These are phyloP conservation scores for Lindgomyces ingoldianus DNA, from an alignment of 495 filamentous ascomycete genomes.

Conservation along the genomic window DNA sequence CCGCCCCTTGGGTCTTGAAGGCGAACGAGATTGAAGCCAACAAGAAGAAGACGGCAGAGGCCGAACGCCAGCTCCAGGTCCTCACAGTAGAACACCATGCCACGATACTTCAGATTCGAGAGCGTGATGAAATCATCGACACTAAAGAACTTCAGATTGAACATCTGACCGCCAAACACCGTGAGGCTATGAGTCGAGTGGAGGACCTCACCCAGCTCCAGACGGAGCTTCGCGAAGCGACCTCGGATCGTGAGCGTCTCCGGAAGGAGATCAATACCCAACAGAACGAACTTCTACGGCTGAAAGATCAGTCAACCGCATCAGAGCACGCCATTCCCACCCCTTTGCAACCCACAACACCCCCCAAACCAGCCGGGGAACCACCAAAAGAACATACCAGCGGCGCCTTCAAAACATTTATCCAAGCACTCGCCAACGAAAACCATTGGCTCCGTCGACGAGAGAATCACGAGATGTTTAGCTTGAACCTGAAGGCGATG, in stretches of 20 bases:
- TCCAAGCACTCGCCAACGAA: conserved; percentile 21
- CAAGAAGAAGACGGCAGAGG: conserved; percentile 74
- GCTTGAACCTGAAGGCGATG: not conserved
- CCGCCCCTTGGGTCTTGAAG: conserved; percentile 81
- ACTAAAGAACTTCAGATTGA: conserved; percentile 87
- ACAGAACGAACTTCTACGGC: not conserved
- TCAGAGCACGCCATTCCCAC: not conserved
- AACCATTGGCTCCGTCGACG: conserved; percentile 29
- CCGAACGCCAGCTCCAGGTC: conserved; percentile 55
- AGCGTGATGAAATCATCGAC: conserved; percentile 66
- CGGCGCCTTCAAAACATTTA: conserved; percentile 1
- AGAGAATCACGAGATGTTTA: conserved; percentile 17
- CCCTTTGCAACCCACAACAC: not conserved
- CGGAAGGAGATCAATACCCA: conserved; percentile 6
- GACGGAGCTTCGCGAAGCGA: conserved; percentile 6
- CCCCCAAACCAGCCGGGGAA: not conserved
- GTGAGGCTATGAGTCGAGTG: conserved; percentile 66
- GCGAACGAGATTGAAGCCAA: conserved; percentile 74
- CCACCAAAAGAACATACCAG: not conserved
- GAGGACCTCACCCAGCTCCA: conserved; percentile 57
- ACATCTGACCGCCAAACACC: conserved; percentile 79
- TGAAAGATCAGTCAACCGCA: not conserved
- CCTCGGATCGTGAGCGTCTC: not conserved
- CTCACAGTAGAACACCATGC: conserved; percentile 72
- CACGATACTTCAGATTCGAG: conserved; percentile 61